Evolutionary conservation across 257 asterid genomes (phyloP), one percentile per base, ranked within the genome.

Genomic region (Lithospermum erythrorhizon): DNA sequence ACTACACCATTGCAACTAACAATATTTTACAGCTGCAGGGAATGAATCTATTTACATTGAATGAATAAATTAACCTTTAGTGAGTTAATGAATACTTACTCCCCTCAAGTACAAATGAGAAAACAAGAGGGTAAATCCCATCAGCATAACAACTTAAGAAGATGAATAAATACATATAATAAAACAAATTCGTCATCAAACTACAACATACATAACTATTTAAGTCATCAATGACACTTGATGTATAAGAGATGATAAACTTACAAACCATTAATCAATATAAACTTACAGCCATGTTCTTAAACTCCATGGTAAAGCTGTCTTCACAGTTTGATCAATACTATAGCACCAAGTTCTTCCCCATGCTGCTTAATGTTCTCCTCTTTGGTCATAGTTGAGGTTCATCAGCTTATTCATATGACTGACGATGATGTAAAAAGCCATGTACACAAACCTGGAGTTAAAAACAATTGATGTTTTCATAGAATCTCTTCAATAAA

Each of bases 401-500:
- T 23, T 32, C 57, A 53, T n/a, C 6, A 18, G 23, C 27, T 55
- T 4, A 23, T 52, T 13, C 15, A 14, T 14, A 57, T 14, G 27
- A 37, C 11, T 23, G 16, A n/a, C 19, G 9, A 21, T 6, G 29
- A 55, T 58, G 24, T 6, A 17, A 56, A 32, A 37, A 10, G 16
- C 0, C 22, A 63, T 5, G 64, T 58, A 27, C 48, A 61, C 79
- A 67, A 32, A 86, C 97, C 95, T 81, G n/a, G 78, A 2, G 89
- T n/a, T 71, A 72, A 89, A 82, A 61, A 84, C 67, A 16, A 76
- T 58, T 27, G 79, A 73, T 3, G 79, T 78, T 83, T 79, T 86
- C 45, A 85, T 69, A 86, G 68, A 62, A 89, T 79, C 61, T 89
- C 94, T 63, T 83, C 77, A 37, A 89, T 81, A 73, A 89, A 78